Evolutionary conservation across 2,329 filamentous ascomycete genomes (phyloP), one percentile per base, ranked within the genome.

Genomic region (Talaromyces sp.): DNA sequence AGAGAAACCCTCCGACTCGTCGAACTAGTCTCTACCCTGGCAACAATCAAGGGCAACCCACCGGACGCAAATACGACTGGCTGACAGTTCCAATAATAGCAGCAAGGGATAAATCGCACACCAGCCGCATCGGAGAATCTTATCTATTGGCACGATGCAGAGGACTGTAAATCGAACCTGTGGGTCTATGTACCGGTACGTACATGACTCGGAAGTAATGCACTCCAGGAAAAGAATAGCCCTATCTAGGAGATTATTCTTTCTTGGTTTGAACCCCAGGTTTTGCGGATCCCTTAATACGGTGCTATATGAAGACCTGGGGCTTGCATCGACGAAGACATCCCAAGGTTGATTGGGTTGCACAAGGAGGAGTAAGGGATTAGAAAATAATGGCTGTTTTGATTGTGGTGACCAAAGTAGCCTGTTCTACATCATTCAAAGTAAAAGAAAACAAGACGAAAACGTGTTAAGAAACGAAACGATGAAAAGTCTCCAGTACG

Each of bases 51-150:
- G n/a, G 25, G 33, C 35, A 10, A n/a, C 22, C 59, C 17, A 3
- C 25, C n/a, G 7, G 6, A 50, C 15, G 43, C 47, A 49, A 19
- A 33, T 11, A 41, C 7, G 25, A 61, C 19, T 37, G 47, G n/a
- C 7, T 22, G 19, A 37, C 19, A 9, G 19, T 37, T 10, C 31
- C 33, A 31, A 39, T 35, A 50, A 39, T 27, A 43, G 31, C 33
- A 25, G 60, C 45, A 62, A 62, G 47, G 47, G 60, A 31, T 39
- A 10, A 22, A 11, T 35, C 15, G 27, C 27, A 47, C 35, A 33
- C 60, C 45, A 62, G 60, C 35, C 47, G 60, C 35, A 62, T 54
- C 37, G 60, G 39, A 45, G 33, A 25, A 62, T 62, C 22, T 62
- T 54, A 37, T 31, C 47, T 31, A 62, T 50, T 54, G 22, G 60